phyloP scores from a whole-genome alignment of 805 yeast species.

The Blastobotrys attinorum region DNA sequence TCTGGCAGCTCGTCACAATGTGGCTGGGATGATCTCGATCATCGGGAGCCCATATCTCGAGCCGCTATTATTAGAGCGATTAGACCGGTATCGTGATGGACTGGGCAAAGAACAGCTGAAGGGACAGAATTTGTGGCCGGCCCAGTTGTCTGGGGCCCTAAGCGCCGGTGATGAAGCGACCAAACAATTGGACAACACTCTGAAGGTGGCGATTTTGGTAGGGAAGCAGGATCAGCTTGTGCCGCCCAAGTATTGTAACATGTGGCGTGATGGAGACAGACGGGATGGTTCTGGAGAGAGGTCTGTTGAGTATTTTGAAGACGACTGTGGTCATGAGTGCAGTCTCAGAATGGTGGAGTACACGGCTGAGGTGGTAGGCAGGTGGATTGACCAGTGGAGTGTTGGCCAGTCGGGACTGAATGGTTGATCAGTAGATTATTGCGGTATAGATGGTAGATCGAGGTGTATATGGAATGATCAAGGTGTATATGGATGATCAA shows the following conservation, averaged over 20 bases:
- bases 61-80: conserved; percentile 34
- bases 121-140: conserved; percentile 13
- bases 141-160: conserved; percentile 10
- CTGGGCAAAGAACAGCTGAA: background rate
- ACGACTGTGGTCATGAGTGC: background rate
- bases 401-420: too few species aligned
- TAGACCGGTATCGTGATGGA: background rate
- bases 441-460: too few species aligned
- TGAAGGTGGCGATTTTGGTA: conserved; percentile 24
- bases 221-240: conserved; percentile 32
- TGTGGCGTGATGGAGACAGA: conserved; percentile 22
- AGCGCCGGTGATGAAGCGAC: conserved; percentile 11
- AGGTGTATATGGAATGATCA: too few species aligned
- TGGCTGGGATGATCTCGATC: conserved; percentile 21
- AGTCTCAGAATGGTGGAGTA: background rate
- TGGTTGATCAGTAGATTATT: too few species aligned
- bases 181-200: conserved; percentile 10
- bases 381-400: too few species aligned
- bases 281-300: conserved; percentile 13
- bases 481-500: too few species aligned
- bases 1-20: conserved; percentile 18
- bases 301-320: background rate
- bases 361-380: background rate
- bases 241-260: conserved; percentile 27
- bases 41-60: conserved; percentile 44